A percentile compares a stretch with the other conserved stretches of the same genome.
These are phyloP conservation scores for Gracilaria gracilis DNA, from an alignment of 23 red algal species.

Conservation along the genomic window DNA sequence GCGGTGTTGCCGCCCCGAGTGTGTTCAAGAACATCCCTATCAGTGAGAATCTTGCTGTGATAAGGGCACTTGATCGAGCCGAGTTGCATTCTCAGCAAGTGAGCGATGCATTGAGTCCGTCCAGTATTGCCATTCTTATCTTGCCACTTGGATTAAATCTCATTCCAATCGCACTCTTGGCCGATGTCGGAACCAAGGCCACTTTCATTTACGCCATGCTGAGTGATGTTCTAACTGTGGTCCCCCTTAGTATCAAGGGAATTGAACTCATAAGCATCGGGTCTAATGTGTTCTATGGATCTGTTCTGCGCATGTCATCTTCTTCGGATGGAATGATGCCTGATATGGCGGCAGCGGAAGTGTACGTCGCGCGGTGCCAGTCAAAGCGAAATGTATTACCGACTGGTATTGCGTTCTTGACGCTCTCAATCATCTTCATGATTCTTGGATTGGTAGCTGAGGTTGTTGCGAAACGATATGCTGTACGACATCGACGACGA, in stretches of 20 bases:
- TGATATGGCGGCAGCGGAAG: constrained; percentile 23
- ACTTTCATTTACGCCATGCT: constrained; percentile 35
- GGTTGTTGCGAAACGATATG: constrained; percentile 29
- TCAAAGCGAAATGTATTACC: constrained; percentile 10
- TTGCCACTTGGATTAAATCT: constrained; percentile 38
- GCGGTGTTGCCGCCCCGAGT: not conserved
- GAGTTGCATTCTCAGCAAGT: constrained; percentile 36
- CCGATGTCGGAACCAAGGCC: constrained; percentile 8
- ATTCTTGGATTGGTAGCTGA: constrained; percentile 22
- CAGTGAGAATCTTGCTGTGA: constrained; percentile 33
- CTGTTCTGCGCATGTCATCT: constrained; percentile 26
- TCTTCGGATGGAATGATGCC: not conserved
- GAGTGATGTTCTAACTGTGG: constrained; percentile 42
- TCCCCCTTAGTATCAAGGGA: constrained; percentile 52
- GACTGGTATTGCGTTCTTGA: constrained; percentile 43
- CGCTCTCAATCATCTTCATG: constrained; percentile 15
- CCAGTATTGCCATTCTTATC: constrained; percentile 48
- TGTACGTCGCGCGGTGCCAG: constrained; percentile 8
- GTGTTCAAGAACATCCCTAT: constrained; percentile 26
- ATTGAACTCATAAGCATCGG: constrained; percentile 41
- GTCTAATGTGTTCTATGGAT: not conserved
- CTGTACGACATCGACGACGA: not conserved
- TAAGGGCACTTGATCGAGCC: constrained; percentile 1
- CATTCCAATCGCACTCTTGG: constrained; percentile 48
- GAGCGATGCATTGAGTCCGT: constrained; percentile 33